Evolutionary conservation across 192 early-diverging fungal genomes (phyloP).

Genomic region (Backusella macrospora): DNA sequence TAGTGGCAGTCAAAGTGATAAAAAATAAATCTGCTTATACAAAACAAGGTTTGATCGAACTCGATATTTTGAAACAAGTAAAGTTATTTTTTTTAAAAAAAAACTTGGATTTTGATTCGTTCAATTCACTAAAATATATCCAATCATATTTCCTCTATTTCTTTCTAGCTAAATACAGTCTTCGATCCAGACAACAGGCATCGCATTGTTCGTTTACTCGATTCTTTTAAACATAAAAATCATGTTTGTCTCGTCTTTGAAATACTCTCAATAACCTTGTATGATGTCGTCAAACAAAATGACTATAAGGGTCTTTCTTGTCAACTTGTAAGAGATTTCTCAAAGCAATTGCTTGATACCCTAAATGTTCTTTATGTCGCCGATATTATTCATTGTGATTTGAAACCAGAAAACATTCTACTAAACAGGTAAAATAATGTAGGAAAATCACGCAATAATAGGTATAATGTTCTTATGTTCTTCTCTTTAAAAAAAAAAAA

Average conservation of each 20-base stretch:
- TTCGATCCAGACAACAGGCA: constrained; percentile 82
- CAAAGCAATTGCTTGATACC: constrained; percentile 90
- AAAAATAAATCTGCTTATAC: constrained; percentile 97
- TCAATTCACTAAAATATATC: not conserved
- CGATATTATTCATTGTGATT: constrained; percentile 93
- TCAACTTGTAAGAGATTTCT: constrained; percentile 90
- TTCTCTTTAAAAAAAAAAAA: constrained; percentile 76
- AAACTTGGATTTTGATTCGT: not conserved
- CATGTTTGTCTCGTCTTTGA: constrained; percentile 97
- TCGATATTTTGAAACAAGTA: constrained; percentile 86
- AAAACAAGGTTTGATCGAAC: constrained; percentile 94
- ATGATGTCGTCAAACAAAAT: constrained; percentile 97
- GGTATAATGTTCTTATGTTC: not conserved
- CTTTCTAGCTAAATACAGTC: constrained; percentile 73
- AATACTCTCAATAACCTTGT: constrained; percentile 91
- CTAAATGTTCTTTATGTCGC: constrained; percentile 82
- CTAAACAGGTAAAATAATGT: constrained; percentile 67
- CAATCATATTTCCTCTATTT: not conserved
- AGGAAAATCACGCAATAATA: not conserved
- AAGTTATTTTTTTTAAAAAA: not conserved
- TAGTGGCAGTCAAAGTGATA: constrained; percentile 94
- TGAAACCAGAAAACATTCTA: constrained; percentile 98
- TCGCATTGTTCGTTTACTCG: constrained; percentile 83
- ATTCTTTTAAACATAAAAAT: constrained; percentile 88
- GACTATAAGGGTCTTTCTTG: constrained; percentile 91